A percentile compares a stretch with the other conserved stretches of the same genome.
These are phyloP conservation scores for Globisporangium cederbergense DNA, from an alignment of 352 stramenopile species.

Conservation along the genomic window DNA sequence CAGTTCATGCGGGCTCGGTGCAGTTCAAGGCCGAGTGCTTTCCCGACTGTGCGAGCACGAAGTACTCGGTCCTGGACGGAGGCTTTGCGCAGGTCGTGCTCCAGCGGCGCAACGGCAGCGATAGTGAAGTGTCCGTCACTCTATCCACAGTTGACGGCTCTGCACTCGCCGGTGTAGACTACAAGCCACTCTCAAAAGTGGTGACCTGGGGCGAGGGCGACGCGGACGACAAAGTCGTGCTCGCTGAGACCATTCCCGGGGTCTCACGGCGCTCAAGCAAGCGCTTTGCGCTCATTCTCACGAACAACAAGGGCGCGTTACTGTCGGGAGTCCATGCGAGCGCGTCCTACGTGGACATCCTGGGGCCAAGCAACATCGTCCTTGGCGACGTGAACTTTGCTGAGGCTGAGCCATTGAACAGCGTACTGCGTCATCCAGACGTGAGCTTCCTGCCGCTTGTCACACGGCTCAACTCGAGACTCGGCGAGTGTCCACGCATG, in stretches of 20 bases:
- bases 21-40: slow-evolving; percentile 76
- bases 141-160: slow-evolving; percentile 44
- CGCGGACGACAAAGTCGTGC: slow-evolving; percentile 36
- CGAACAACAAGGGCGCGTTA: slow-evolving; percentile 20
- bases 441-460: slow-evolving; percentile 45
- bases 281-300: slow-evolving; percentile 40
- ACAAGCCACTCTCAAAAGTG: slow-evolving; percentile 27
- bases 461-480: slow-evolving; percentile 44
- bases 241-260: slow-evolving; percentile 37
- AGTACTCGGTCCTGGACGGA: slow-evolving; percentile 43
- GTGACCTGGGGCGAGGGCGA: slow-evolving; percentile 59
- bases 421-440: slow-evolving; percentile 36
- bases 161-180: slow-evolving; percentile 47
- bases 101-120: slow-evolving; percentile 52
- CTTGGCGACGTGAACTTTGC: slow-evolving; percentile 59
- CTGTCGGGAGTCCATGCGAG: slow-evolving; percentile 29
- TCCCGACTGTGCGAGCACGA: slow-evolving; percentile 41
- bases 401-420: slow-evolving; percentile 22
- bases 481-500: slow-evolving; percentile 48
- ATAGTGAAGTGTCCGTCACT: slow-evolving; percentile 38
- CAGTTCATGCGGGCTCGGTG: slow-evolving; percentile 37
- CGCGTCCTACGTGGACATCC: slow-evolving; percentile 39
- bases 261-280: slow-evolving; percentile 26
- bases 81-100: slow-evolving; percentile 47
- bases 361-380: slow-evolving; percentile 34